Evolutionary conservation across 176 grass and related monocot genomes (phyloP), one percentile per base, ranked within the genome.

Genomic region (Musa beccarii): DNA sequence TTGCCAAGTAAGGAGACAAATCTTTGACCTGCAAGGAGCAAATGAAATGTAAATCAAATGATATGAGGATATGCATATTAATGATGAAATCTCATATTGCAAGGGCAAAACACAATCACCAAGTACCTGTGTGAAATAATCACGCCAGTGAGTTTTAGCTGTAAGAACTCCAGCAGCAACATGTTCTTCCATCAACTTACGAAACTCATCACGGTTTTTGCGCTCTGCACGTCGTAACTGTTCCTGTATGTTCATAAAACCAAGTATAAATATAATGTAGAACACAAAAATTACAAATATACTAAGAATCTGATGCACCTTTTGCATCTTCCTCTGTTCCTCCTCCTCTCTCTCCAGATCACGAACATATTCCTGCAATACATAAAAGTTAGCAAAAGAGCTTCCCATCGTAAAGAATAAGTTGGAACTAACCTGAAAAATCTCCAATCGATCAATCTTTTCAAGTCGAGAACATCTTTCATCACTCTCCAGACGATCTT

Each of bases 181-280:
- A 82, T 99, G 91, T 72, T 86, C 91, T 84, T 92, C 89, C 89
- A 99, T 79, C 85, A 99, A 85, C 71, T 92, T 94, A 49, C 91
- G 88, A 62, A 88, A 94, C 23, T 77, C 89, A 72, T 99, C 96
- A 54, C 96, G 90, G 22, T 99, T 94, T 81, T 95, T 99, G 51
- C 91, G 82, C 73, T 99, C 96, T 75, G 79, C 84, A 49, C 86
- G 88, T 81, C 88, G 89, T 83, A 70, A 24, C 85, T 99, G 86
- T 26, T 85, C 83, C 91, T 99, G 72, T 29, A 86, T 29, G 14
- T 73, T 73, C 22, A 80, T 53, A 11, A 52, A 54, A 73, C 16
- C 17, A 73, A 52, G 49, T n/a, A 11, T 55, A 54, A 73, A 21
- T 25, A 51, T 13, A 70, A 51, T 20, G 68, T 16, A 70, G 2